Base-by-base conservation (phyloP, 768 basidiomycete species). In the Russula foetens region DNA sequence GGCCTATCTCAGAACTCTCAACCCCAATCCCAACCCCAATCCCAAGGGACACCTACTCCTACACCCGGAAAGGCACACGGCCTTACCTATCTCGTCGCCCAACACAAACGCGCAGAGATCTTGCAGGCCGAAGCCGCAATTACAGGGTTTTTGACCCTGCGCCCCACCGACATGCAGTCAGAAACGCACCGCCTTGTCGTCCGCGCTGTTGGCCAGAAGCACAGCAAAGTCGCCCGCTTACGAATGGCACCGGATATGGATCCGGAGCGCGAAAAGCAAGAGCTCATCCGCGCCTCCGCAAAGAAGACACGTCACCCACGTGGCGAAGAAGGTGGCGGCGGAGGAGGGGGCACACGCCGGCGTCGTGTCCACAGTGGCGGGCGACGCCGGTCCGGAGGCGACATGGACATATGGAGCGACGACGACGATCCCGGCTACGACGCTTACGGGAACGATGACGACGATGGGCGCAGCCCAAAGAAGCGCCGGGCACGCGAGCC, bases 181-280 rank as follows among this genome's bases (percentile, higher is more conserved):
- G 87, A 90, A 72, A 90, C 90, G 15, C 92, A 96, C 71, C 83
- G 88, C 53, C 87, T 91, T 83, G 79, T 95, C 41, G 93, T 92
- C 7, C 84, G 86, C 39, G 85, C 90, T 41, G 90, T 93, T 8
- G 88, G 87, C 33, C 88, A 92, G 69, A 87, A 88, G 71, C 88
- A 94, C 73, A 86, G 79, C 72, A 90, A 90, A 69, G 81, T 88
- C 23, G 86, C 90, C 5, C 82, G 86, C 53, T 77, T 91, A 64
- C 84, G 85, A 63, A 85, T 92, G 78, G 86, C 84, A 1, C 83
- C 86, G n/a, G 89, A 90, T 44, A 79, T 79, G 70, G 89, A 91
- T 68, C 87, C 87, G 15, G 89, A 91, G 68, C 82, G 83, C 58
- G 86, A 85, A 70, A 83, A 84, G 67, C 72, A 79, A 69, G 90